Percentiles rank a stretch among this genome's conserved stretches.
These are phyloP conservation scores for Tetrahymena borealis DNA, from an alignment of 73 alveolate species.

Conservation along the genomic window DNA sequence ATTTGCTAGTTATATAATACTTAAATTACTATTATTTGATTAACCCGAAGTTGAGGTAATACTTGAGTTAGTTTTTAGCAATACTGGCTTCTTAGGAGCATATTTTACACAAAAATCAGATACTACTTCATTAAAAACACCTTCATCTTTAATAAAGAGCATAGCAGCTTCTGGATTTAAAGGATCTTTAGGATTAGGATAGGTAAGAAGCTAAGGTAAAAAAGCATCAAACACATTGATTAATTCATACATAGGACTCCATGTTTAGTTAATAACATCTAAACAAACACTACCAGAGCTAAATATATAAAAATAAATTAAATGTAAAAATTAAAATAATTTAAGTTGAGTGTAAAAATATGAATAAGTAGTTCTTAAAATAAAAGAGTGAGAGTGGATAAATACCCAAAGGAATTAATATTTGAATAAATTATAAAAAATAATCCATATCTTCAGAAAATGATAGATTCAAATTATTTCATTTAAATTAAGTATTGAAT, in stretches of 20 bases:
- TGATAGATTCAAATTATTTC: too few species aligned
- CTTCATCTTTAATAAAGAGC: slow-evolving; percentile 50
- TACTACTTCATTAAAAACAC: neutral
- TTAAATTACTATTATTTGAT: too few species aligned
- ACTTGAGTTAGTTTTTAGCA: neutral
- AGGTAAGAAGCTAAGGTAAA: slow-evolving; percentile 85
- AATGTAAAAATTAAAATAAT: neutral
- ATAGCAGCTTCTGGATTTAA: slow-evolving; percentile 92
- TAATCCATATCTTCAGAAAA: too few species aligned
- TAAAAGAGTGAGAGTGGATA: too few species aligned
- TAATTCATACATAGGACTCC: slow-evolving; percentile 95
- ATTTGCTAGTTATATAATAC: too few species aligned
- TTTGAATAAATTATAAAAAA: too few species aligned
- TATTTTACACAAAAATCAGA: neutral
- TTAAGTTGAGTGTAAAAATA: too few species aligned
- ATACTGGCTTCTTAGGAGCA: neutral
- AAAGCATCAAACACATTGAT: slow-evolving; percentile 86
- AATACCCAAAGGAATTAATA: too few species aligned
- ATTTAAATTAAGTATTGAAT: neutral
- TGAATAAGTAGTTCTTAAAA: too few species aligned
- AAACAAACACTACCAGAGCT: slow-evolving; percentile 90
- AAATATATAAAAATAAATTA: neutral
- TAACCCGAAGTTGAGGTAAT: neutral
- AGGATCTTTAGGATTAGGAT: slow-evolving; percentile 97
- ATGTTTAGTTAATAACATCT: slow-evolving; percentile 90